Evolutionary conservation across 1,284 basidiomycete species (phyloP).

Genomic region (Coniferiporia weirii): DNA sequence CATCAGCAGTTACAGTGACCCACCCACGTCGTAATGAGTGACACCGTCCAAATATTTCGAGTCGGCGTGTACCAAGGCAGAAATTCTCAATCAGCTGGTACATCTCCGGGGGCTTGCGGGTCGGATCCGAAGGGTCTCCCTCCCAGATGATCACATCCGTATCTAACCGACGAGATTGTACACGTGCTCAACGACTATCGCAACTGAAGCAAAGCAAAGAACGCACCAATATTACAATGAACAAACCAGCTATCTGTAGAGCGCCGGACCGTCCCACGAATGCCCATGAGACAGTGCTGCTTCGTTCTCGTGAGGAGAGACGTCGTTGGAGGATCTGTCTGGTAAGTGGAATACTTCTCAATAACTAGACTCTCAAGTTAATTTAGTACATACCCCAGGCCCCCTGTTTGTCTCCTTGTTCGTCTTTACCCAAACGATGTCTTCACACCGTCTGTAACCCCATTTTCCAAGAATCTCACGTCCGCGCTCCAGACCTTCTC

Average conservation of each 20-base stretch:
- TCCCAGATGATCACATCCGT: conserved; percentile 98
- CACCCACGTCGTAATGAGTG: conserved; percentile 80
- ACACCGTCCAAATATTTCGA: conserved; percentile 85
- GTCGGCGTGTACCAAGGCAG: conserved; percentile 86
- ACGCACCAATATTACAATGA: conserved; percentile 88
- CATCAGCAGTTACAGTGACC: conserved; percentile 80
- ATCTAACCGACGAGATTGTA: conserved; percentile 42
- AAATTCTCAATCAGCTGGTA: conserved; percentile 97
- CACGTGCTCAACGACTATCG: background rate
- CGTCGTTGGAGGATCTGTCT: conserved; percentile 80
- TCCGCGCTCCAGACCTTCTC: conserved; percentile 88
- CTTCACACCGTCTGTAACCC: conserved; percentile 95
- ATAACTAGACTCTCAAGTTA: background rate
- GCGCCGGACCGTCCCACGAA: conserved; percentile 91
- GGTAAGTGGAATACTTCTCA: background rate
- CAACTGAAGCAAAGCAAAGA: background rate
- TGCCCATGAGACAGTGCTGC: conserved; percentile 98
- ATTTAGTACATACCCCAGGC: conserved; percentile 53
- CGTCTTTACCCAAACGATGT: conserved; percentile 96
- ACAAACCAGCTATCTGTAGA: conserved; percentile 95
- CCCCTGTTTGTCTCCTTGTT: conserved; percentile 68
- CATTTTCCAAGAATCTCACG: conserved; percentile 88
- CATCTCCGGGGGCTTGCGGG: conserved; percentile 89
- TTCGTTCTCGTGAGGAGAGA: conserved; percentile 85
- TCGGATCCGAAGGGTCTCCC: conserved; percentile 74